Evolutionary conservation across 495 filamentous ascomycete species (phyloP), one percentile per base, ranked within the genome.

Genomic region (Xylaria scruposa): DNA sequence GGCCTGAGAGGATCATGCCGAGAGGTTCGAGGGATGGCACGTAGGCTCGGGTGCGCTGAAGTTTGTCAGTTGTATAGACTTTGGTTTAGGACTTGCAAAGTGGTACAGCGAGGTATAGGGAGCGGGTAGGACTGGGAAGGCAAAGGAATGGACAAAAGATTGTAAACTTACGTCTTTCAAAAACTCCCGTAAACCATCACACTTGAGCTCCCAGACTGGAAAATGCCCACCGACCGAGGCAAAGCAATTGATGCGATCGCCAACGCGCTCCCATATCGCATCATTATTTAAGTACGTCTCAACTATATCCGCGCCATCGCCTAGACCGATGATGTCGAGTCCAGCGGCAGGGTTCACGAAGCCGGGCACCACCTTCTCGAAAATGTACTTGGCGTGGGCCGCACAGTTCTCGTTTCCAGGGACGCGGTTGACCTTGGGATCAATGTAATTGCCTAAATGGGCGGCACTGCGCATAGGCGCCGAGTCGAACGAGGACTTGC

Each of bases 321-420:
- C 87, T 19, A 92, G 68, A 5, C 86, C 91, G 62, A 96, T 85
- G 29, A 96, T 77, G 77, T 94, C 86, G 33, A 97, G 78, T 59
- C 83, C 84, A 2, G 85, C 88, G 59, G 80, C 72, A 1, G 80
- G 54, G 0, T 77, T 72, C 3, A 88, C 79, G 24, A 87, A 72
- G 1, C 84, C 75, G 4, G 80, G 80, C 31, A 93, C 71, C 1
- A 94, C 84, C 12, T 87, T 71, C 31, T 90, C 83, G 69, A 97
- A 93, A 7, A 95, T 84, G 59, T 85, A 87, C 15, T 78, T 65
- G 3, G 93, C 81, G 78, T 97, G 94, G 47, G 87, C 84, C 42
- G 75, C 73, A 53, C 80, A 78, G 26, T 73, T 80, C 12, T 73
- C 78, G 68, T 94, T 90, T 1, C 80, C 83, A 0, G 86, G 84